phyloP scores from a whole-genome alignment of 306 rosid species.

The Gynostemma pentaphyllum region DNA sequence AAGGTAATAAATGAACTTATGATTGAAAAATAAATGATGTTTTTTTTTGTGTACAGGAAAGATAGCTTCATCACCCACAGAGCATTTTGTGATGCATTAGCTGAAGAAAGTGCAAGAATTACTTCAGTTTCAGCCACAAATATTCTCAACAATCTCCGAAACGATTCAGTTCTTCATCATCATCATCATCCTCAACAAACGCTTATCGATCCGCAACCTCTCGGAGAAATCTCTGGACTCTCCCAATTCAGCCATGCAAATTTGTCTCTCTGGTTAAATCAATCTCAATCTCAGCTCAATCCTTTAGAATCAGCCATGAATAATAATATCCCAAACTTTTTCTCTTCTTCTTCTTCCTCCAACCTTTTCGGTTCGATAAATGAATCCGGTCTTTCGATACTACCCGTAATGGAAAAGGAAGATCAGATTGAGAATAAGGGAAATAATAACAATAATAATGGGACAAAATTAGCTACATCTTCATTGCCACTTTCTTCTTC shows the following conservation, averaged over 20 bases:
- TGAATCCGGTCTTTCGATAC: constrained; percentile 5
- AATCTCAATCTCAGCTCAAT: constrained; percentile 27
- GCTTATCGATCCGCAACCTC: constrained; percentile 22
- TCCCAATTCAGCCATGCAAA: constrained; percentile 21
- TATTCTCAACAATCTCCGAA: constrained; percentile 47
- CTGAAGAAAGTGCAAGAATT: constrained; percentile 81
- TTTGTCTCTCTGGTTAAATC: constrained; percentile 65
- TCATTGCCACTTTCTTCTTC: neutral
- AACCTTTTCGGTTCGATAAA: constrained; percentile 28
- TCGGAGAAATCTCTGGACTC: constrained; percentile 24
- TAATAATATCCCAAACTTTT: constrained; percentile 14
- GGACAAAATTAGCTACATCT: neutral
- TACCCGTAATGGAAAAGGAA: constrained; percentile 28
- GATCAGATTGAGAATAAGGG: constrained; percentile 17
- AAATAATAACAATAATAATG: constrained; percentile 6
- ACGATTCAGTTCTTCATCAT: constrained; percentile 4
- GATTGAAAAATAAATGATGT: constrained; percentile 22
- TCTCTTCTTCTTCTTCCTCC: constrained; percentile 25
- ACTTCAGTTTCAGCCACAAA: constrained; percentile 41
- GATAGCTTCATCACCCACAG: constrained; percentile 96
- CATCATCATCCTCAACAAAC: constrained; percentile 12
- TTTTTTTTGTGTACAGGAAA: constrained; percentile 35
- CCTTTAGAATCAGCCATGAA: constrained; percentile 25
- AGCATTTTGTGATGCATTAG: constrained; percentile 95
- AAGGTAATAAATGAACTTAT: neutral